Evolutionary conservation across 2,329 filamentous ascomycete species (phyloP), one percentile per base, ranked within the genome.

Genomic region (Bipolaris bicolor): DNA sequence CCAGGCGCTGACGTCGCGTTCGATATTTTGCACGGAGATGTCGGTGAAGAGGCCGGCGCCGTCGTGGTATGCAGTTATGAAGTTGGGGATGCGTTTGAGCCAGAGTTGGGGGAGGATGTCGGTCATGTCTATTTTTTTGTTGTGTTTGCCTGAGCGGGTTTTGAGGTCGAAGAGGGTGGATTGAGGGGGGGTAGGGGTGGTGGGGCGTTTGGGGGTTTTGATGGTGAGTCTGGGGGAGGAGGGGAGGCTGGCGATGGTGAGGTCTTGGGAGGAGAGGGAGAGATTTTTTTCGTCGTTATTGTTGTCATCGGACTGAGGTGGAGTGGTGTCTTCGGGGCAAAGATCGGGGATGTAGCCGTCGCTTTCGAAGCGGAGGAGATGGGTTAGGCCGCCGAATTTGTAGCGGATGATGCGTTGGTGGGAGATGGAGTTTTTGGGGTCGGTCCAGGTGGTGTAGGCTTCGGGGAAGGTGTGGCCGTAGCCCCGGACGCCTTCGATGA

Each of bases 401-500:
- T 90, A 90, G 3, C 75, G 73, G 1, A 90, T 64, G 7, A 90
- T 66, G 1, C 88, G 80, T 66, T 91, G 87, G 58, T 91, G 86
- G 0, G 85, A 86, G 1, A 74, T 75, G 0, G 87, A 90, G 0
- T 79, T 78, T 44, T 78, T 80, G 0, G 86, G 82, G 0, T 79
- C 80, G 0, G 84, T 82, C 87, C 88, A 90, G 0, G 80, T 84
- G 0, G 89, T 91, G 65, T 90, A 87, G 1, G 80, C 79, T 46
- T 90, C 86, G 0, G 86, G 86, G 61, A 91, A 91, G 0, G 84
- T 81, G 63, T 90, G 87, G 0, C 88, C 88, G 63, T 81, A 90
- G 0, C 88, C 89, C 15, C 64, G 64, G 0, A 90, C 75, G n/a
- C 79, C 79, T 0, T 75, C 62, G 5, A 90, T 86, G 0, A 79